Conservation (phyloP, 306 rosid species). For the Quercus rubra region DNA sequence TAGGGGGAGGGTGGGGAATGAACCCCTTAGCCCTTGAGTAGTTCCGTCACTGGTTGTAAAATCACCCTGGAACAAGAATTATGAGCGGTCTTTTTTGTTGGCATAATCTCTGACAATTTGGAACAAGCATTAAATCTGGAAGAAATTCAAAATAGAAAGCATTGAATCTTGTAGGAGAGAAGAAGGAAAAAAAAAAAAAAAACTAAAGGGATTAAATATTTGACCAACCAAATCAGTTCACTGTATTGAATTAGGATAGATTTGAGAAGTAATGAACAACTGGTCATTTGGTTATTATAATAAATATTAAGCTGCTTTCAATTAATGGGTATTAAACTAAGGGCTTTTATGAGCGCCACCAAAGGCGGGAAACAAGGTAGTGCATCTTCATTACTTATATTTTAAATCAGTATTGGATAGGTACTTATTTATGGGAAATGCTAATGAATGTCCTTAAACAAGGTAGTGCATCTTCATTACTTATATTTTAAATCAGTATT, state of each 20-base stretch:
- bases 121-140: background rate
- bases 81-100: background rate
- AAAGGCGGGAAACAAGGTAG: constrained; percentile 23
- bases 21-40: too few species aligned
- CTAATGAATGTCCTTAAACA: too few species aligned
- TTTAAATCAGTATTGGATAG: constrained; percentile 11
- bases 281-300: constrained; percentile 20
- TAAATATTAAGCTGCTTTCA: constrained; percentile 34
- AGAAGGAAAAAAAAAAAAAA: background rate
- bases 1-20: too few species aligned
- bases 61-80: background rate
- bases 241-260: background rate
- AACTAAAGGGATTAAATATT: background rate
- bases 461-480: constrained; percentile 8
- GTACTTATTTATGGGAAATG: background rate
- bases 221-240: background rate
- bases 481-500: constrained; percentile 1
- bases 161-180: background rate
- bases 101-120: background rate
- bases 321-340: constrained; percentile 23
- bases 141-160: background rate
- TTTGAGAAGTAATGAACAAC: constrained; percentile 22
- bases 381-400: background rate
- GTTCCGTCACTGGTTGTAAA: too few species aligned
- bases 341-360: constrained; percentile 37